Percentiles rank a stretch among this genome's conserved stretches.
Evolutionary conservation across 495 filamentous ascomycete genomes (phyloP).

Genomic region (Lichenothelia convexa): DNA sequence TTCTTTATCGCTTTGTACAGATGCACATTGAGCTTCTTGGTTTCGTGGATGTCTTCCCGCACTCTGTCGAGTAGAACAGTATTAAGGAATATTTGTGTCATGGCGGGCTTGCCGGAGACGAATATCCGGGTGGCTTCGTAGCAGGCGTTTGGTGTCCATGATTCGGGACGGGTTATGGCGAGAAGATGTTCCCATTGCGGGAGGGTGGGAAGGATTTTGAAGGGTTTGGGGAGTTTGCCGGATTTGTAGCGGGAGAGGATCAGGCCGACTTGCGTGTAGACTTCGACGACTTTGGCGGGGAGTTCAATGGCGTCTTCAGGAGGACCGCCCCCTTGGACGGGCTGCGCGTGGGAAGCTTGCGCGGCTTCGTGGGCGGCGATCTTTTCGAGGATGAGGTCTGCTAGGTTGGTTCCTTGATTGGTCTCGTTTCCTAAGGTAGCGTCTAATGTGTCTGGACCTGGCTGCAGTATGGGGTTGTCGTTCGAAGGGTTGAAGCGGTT

Average conservation of each 20-base stretch:
- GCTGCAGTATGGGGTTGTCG: constrained; percentile 21
- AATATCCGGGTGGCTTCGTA: constrained; percentile 82
- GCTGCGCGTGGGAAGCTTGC: constrained; percentile 19
- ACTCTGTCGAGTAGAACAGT: constrained; percentile 72
- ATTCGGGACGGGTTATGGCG: constrained; percentile 57
- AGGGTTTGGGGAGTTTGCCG: constrained; percentile 85
- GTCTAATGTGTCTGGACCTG: constrained; percentile 21
- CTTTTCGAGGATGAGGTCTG: constrained; percentile 80
- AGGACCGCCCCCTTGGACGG: constrained; percentile 28
- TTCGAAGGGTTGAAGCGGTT: constrained; percentile 63
- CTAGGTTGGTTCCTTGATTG: constrained; percentile 53
- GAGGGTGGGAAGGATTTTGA: constrained; percentile 87
- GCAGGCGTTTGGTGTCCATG: constrained; percentile 74
- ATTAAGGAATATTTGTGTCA: constrained; percentile 64
- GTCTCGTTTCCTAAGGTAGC: constrained; percentile 31
- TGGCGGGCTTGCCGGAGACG: constrained; percentile 55
- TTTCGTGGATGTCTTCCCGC: constrained; percentile 70
- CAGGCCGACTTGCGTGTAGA: constrained; percentile 77
- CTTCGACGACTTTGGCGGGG: constrained; percentile 80
- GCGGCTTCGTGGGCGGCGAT: constrained; percentile 82
- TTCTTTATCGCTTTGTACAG: constrained; percentile 86
- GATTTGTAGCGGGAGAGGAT: constrained; percentile 87
- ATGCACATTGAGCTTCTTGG: constrained; percentile 86
- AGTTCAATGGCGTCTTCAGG: constrained; percentile 69
- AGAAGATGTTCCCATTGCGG: constrained; percentile 82